Evolutionary conservation across 805 yeast genomes (phyloP).

Genomic region (Starmerella riodocensis): DNA sequence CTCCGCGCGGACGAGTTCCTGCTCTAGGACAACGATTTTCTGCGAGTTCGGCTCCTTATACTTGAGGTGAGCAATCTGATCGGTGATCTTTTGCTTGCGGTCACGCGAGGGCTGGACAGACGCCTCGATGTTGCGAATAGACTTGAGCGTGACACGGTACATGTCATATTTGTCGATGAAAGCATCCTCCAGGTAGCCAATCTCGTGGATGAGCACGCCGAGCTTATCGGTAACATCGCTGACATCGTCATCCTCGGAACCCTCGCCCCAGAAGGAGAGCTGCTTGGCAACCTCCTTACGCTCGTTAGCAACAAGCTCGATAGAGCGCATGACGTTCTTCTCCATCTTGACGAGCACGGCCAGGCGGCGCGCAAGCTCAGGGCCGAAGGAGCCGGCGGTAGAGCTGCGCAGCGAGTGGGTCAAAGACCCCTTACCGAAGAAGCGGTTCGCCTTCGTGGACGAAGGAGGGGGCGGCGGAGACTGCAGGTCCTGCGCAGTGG

Average conservation of each 20-base stretch:
- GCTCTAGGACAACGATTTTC: constrained; percentile 88
- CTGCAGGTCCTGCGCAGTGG: constrained; percentile 90
- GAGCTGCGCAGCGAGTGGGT: constrained; percentile 45
- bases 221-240: constrained; percentile 93
- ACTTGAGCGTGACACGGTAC: constrained; percentile 89
- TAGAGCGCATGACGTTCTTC: constrained; percentile 86
- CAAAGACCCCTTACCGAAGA: constrained; percentile 68
- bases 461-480: constrained; percentile 94
- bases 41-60: constrained; percentile 98
- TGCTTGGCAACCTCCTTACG: constrained; percentile 95
- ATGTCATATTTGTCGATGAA: constrained; percentile 97
- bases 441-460: constrained; percentile 66
- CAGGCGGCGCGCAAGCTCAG: constrained; percentile 84
- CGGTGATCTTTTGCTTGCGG: constrained; percentile 94
- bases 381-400: constrained; percentile 87
- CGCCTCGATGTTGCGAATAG: constrained; percentile 91
- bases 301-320: constrained; percentile 86
- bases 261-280: constrained; percentile 95
- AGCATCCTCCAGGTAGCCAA: constrained; percentile 96
- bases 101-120: constrained; percentile 97
- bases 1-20: constrained; percentile 97
- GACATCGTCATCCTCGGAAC: constrained; percentile 82
- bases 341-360: constrained; percentile 90
- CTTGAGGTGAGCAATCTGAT: constrained; percentile 92
- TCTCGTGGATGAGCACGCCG: constrained; percentile 88